phyloP scores from a whole-genome alignment of 495 filamentous ascomycete species.

The Aspergillus taichungensis region DNA sequence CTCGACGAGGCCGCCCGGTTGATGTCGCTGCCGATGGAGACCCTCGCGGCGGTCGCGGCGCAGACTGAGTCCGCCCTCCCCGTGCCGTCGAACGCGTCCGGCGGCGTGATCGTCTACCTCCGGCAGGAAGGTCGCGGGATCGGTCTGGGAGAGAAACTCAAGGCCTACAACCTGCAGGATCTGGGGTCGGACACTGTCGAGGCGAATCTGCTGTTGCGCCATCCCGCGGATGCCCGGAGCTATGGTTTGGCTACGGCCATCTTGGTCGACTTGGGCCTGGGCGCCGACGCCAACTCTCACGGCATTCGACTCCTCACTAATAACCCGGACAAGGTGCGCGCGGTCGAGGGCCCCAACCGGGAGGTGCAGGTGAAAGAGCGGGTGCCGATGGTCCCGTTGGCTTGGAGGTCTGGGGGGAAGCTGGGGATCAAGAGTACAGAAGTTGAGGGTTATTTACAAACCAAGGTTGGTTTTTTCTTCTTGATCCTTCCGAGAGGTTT shows the following conservation, averaged over 20 bases:
- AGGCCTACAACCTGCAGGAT: constrained; percentile 97
- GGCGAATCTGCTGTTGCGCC: constrained; percentile 81
- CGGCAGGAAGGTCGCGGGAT: constrained; percentile 95
- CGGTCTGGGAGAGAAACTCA: constrained; percentile 87
- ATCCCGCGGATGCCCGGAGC: constrained; percentile 88
- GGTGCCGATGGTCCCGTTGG: constrained; percentile 91
- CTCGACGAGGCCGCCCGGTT: constrained; percentile 90
- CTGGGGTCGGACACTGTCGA: constrained; percentile 92
- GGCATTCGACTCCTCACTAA: constrained; percentile 89
- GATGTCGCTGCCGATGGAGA: constrained; percentile 67
- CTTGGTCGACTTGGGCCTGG: constrained; percentile 71
- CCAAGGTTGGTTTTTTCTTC: constrained; percentile 56
- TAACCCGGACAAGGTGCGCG: constrained; percentile 93
- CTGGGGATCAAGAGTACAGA: constrained; percentile 78
- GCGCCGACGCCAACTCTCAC: constrained; percentile 44
- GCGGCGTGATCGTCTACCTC: constrained; percentile 90
- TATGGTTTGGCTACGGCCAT: constrained; percentile 95
- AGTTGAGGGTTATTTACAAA: constrained; percentile 85
- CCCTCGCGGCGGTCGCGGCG: constrained; percentile 25
- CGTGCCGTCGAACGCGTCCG: constrained; percentile 44
- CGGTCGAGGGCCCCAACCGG: constrained; percentile 81
- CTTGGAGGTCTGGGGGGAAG: constrained; percentile 75
- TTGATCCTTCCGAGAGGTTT: not conserved
- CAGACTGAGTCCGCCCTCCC: constrained; percentile 26
- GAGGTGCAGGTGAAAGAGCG: constrained; percentile 84